A percentile compares a stretch with the other conserved stretches of the same genome.
Conservation (phyloP, 495 filamentous ascomycete genomes). For the Achaetomiella virescens region DNA sequence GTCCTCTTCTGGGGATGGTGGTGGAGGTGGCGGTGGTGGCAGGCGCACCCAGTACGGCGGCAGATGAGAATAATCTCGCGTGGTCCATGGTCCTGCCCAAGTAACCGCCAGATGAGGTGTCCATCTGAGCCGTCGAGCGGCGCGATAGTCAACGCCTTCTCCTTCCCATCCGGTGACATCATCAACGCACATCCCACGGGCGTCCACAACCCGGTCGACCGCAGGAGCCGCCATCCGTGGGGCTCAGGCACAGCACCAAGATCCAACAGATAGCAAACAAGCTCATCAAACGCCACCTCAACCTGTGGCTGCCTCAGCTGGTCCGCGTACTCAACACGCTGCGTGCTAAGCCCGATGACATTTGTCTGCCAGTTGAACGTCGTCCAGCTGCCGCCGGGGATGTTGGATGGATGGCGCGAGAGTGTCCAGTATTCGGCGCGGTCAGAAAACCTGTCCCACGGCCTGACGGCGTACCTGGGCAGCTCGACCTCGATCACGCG, state of each 20-base stretch:
- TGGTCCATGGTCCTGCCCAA: conserved; percentile 55
- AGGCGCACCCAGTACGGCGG: conserved; percentile 59
- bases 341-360: conserved; percentile 52
- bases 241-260: conserved; percentile 54
- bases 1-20: conserved; percentile 4
- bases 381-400: conserved; percentile 58
- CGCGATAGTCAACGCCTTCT: conserved; percentile 50
- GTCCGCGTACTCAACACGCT: conserved; percentile 58
- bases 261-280: conserved; percentile 56
- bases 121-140: conserved; percentile 58
- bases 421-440: conserved; percentile 51
- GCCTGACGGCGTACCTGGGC: conserved; percentile 55
- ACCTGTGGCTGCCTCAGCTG: conserved; percentile 60
- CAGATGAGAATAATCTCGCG: conserved; percentile 44
- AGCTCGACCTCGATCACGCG: conserved; percentile 61
- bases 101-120: conserved; percentile 49
- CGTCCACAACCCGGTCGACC: conserved; percentile 57
- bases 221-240: conserved; percentile 52
- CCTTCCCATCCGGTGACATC: conserved; percentile 45
- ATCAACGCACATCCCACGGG: conserved; percentile 55
- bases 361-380: conserved; percentile 59
- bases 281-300: conserved; percentile 56
- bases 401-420: conserved; percentile 38
- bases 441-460: conserved; percentile 48
- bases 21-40: conserved; percentile 25